Evolutionary conservation across 2,329 filamentous ascomycete species (phyloP).

Genomic region (Diaporthe velutina): DNA sequence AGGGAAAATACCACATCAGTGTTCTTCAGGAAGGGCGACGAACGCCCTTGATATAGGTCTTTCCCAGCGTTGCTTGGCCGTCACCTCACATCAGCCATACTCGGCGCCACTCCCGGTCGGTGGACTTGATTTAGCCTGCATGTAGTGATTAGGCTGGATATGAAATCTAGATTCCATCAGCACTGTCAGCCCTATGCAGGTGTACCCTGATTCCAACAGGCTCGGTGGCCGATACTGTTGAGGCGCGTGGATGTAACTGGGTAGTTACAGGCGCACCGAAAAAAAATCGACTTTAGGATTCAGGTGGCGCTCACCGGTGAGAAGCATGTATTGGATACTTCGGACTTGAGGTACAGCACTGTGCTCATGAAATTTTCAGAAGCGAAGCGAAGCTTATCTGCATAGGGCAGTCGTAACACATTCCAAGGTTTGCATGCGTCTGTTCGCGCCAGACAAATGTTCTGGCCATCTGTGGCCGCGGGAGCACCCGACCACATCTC

Average conservation of each 20-base stretch:
- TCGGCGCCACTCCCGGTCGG: neutral
- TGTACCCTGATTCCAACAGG: neutral
- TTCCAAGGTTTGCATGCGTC: neutral
- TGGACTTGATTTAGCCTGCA: constrained; percentile 2
- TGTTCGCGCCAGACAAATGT: neutral
- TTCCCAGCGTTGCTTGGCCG: neutral
- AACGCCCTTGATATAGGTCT: neutral
- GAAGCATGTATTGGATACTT: neutral
- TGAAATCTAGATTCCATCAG: neutral
- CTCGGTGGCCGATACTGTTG: neutral
- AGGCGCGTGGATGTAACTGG: neutral
- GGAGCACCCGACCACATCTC: neutral
- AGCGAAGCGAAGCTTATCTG: neutral
- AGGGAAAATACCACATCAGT: too few relatives aligned
- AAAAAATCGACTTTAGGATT: neutral
- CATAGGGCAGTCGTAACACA: neutral
- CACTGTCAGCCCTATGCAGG: neutral
- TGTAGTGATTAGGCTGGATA: neutral
- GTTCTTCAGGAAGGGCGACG: neutral
- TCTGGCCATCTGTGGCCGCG: neutral
- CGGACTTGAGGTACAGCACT: neutral
- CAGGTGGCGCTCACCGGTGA: neutral
- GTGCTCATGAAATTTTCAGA: neutral
- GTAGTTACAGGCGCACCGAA: neutral
- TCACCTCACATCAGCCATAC: neutral